phyloP scores from a whole-genome alignment of 2,329 filamentous ascomycete genomes.

The Annulohypoxylon truncatum region DNA sequence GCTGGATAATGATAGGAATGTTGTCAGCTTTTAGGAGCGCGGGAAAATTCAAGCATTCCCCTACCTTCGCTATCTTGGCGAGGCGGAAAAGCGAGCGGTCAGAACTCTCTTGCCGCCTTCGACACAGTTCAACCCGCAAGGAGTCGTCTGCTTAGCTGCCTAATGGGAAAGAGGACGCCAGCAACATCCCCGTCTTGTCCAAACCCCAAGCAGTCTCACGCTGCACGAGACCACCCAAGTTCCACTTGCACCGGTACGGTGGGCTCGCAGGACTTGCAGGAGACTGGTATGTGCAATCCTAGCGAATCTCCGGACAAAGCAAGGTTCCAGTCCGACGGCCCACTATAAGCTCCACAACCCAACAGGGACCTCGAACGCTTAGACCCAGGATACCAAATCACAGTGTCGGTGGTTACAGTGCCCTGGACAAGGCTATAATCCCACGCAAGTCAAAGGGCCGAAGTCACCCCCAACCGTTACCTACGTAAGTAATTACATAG shows the following conservation, averaged over 20 bases:
- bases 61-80: conserved; percentile 22
- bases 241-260: conserved; percentile 41
- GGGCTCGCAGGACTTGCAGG: conserved; percentile 25
- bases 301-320: conserved; percentile 31
- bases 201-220: conserved; percentile 42
- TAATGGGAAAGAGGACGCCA: conserved; percentile 34
- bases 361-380: conserved; percentile 36
- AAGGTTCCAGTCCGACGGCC: conserved; percentile 34
- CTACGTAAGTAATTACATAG: conserved; percentile 26
- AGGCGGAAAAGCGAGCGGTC: conserved; percentile 32
- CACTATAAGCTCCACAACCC: conserved; percentile 31
- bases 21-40: conserved; percentile 36
- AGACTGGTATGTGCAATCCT: conserved; percentile 39
- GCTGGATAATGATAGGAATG: conserved; percentile 25
- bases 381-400: conserved; percentile 36
- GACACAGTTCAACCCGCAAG: conserved; percentile 1
- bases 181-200: conserved; percentile 35
- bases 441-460: conserved; percentile 37
- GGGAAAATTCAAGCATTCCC: conserved; percentile 30
- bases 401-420: conserved; percentile 40
- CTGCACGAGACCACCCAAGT: conserved; percentile 40
- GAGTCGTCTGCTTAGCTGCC: conserved; percentile 39
- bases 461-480: conserved; percentile 27
- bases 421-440: conserved; percentile 35
- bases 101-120: conserved; percentile 37